A percentile compares a stretch with the other conserved stretches of the same genome.
These are phyloP conservation scores for Metschnikowia colocasiae DNA, from an alignment of 805 yeast species.

Conservation along the genomic window DNA sequence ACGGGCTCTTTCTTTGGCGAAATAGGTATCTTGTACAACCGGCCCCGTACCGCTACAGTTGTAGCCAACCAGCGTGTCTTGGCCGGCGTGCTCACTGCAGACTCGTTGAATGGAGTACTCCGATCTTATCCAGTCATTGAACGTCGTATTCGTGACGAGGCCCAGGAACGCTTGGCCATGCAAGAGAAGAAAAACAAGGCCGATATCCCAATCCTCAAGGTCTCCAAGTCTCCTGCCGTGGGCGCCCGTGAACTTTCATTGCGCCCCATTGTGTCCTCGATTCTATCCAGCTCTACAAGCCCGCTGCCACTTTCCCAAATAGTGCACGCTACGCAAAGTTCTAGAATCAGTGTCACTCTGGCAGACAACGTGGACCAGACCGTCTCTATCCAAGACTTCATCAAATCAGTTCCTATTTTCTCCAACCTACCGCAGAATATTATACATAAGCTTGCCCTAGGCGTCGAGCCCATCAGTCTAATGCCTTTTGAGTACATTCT, in stretches of 20 bases:
- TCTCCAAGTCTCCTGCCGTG: constrained; percentile 16
- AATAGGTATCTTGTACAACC: constrained; percentile 68
- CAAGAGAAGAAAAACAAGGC: constrained; percentile 56
- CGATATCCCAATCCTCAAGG: constrained; percentile 31
- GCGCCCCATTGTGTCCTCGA: constrained; percentile 19
- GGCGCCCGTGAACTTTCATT: constrained; percentile 8
- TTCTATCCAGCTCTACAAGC: constrained; percentile 11
- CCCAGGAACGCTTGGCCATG: constrained; percentile 71
- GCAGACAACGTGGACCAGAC: constrained; percentile 47
- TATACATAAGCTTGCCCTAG: constrained; percentile 60
- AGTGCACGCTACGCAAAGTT: constrained; percentile 10
- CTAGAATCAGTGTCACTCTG: not conserved
- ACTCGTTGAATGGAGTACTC: constrained; percentile 54
- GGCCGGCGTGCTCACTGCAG: constrained; percentile 65
- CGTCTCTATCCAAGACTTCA: constrained; percentile 53
- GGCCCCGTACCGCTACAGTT: constrained; percentile 79
- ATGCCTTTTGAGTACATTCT: constrained; percentile 60
- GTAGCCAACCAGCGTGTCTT: constrained; percentile 65
- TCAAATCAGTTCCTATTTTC: constrained; percentile 58
- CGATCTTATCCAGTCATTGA: constrained; percentile 64
- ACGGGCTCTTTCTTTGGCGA: constrained; percentile 77
- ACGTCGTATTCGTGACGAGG: constrained; percentile 69
- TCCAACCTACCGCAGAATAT: constrained; percentile 53
- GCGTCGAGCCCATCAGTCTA: constrained; percentile 53
- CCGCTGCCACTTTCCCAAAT: constrained; percentile 21